Evolutionary conservation across 2,329 filamentous ascomycete genomes (phyloP).

Genomic region (Aspergillus carbonarius): DNA sequence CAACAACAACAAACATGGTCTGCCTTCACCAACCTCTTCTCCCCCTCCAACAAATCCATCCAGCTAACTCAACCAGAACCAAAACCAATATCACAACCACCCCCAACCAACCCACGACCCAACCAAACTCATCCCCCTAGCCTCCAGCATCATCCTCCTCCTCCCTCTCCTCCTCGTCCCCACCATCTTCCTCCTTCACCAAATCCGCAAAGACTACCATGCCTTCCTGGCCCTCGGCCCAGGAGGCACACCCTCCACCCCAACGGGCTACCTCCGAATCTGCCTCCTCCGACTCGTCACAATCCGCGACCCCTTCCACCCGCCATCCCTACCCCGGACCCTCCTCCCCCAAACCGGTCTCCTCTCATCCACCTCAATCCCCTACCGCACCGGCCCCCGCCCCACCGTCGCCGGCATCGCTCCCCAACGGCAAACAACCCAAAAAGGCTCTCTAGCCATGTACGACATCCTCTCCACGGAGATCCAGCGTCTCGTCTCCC

Average conservation of each 20-base stretch:
- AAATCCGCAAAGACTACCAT: conserved; percentile 61
- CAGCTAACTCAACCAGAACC: not conserved
- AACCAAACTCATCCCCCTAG: not conserved
- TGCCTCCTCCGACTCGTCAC: conserved; percentile 70
- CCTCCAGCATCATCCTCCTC: not conserved
- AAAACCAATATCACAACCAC: not conserved
- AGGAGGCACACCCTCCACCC: conserved; percentile 74
- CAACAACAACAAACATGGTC: not conserved
- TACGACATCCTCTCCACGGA: conserved; percentile 56
- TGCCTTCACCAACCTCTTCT: not conserved
- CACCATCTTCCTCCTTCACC: conserved; percentile 56
- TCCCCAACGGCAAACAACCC: conserved; percentile 75
- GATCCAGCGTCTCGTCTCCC: conserved; percentile 53
- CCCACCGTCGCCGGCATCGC: conserved; percentile 73
- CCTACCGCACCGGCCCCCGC: conserved; percentile 61
- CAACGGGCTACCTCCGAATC: conserved; percentile 70
- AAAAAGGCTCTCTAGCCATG: conserved; percentile 57
- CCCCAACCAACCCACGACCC: not conserved
- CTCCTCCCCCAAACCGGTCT: conserved; percentile 59
- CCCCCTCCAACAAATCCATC: conserved; percentile 4
- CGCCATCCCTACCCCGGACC: conserved; percentile 54
- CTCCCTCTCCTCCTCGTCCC: conserved; percentile 41
- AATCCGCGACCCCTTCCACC: conserved; percentile 66
- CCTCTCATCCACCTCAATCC: conserved; percentile 53
- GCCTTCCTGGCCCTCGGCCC: conserved; percentile 76